Conservation (phyloP, 1,139 yeast genomes). For the Barnettozyma hawaiiensis region DNA sequence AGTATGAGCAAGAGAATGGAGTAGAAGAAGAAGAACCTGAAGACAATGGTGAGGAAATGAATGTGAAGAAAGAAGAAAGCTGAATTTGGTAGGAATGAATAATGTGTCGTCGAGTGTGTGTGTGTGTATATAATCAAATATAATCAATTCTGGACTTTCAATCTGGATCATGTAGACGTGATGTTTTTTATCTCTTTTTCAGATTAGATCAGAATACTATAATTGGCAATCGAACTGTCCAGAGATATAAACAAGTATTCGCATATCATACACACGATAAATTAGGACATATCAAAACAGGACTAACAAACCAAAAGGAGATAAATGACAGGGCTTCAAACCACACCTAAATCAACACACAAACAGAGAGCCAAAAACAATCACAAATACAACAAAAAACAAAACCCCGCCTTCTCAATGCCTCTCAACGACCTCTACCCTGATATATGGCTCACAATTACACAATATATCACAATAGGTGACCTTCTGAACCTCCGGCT, state of each 20-base stretch:
- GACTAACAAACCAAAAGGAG: too few relatives aligned
- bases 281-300: too few relatives aligned
- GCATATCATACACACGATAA: too few relatives aligned
- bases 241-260: too few relatives aligned
- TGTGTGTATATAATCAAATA: too few relatives aligned
- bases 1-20: slow-evolving; percentile 7
- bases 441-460: slow-evolving; percentile 17
- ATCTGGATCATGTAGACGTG: too few relatives aligned
- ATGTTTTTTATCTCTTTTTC: too few relatives aligned
- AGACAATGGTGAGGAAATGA: background rate
- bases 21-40: background rate
- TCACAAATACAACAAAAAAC: background rate
- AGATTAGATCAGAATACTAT: too few relatives aligned
- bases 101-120: too few relatives aligned
- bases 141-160: too few relatives aligned
- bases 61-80: background rate
- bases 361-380: background rate
- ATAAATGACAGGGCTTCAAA: background rate
- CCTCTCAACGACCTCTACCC: slow-evolving; percentile 14
- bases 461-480: slow-evolving; percentile 1
- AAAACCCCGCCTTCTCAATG: slow-evolving; percentile 1
- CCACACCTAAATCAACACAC: background rate
- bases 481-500: slow-evolving; percentile 16
- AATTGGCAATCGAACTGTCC: too few relatives aligned
- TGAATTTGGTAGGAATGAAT: too few relatives aligned